phyloP scores from a whole-genome alignment of 345 rosid species.

The Citrus medica region DNA sequence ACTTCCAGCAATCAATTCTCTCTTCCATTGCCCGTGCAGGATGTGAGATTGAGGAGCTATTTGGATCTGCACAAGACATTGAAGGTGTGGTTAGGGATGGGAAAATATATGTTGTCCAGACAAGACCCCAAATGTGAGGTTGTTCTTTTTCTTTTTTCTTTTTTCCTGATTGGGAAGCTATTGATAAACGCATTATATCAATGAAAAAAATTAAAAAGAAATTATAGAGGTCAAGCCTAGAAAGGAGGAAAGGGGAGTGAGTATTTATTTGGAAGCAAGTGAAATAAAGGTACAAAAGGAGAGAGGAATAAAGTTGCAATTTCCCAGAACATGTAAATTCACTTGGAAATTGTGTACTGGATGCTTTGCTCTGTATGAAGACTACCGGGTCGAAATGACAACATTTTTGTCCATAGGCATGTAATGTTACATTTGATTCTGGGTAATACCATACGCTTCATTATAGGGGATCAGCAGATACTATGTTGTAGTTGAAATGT shows the following conservation, averaged over 20 bases:
- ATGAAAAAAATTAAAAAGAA: not conserved
- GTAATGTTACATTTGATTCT: too few species aligned
- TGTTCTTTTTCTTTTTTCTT: not conserved
- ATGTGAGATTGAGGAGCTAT: constrained; percentile 73
- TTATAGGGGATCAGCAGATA: not conserved
- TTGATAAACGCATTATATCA: not conserved
- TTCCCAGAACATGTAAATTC: not conserved
- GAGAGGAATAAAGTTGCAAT: not conserved
- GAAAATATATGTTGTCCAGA: constrained; percentile 87
- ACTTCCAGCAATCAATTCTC: constrained; percentile 62
- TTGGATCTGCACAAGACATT: constrained; percentile 89
- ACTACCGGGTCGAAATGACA: not conserved
- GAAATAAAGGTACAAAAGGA: not conserved
- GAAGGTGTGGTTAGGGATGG: constrained; percentile 93
- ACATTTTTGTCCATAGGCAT: not conserved
- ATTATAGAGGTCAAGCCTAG: not conserved
- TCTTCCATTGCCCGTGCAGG: constrained; percentile 80
- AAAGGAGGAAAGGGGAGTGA: not conserved
- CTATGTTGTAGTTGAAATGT: not conserved
- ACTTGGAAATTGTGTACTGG: not conserved
- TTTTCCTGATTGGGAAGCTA: not conserved
- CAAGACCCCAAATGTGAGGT: constrained; percentile 90
- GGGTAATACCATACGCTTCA: not conserved
- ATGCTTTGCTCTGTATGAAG: not conserved
- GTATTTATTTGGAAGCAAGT: not conserved